Evolutionary conservation across 768 basidiomycete genomes (phyloP).

Genomic region (Tricholomella constricta): DNA sequence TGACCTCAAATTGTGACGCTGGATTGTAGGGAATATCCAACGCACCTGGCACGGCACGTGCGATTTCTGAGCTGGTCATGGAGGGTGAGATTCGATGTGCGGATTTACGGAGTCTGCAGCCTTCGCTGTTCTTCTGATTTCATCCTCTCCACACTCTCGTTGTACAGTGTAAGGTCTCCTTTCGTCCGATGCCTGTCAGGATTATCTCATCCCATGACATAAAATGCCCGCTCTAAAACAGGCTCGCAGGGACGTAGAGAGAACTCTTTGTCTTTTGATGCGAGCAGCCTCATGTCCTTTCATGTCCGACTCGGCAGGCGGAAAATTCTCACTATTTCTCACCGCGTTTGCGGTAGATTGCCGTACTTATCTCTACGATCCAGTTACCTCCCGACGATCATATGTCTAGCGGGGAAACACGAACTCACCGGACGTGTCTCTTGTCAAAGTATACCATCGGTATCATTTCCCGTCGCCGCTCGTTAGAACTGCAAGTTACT

Average conservation of each 20-base stretch:
- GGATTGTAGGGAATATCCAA: slow-evolving; percentile 68
- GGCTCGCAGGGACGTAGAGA: not conserved
- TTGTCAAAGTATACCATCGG: no score
- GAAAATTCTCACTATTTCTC: not conserved
- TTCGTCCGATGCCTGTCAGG: no score
- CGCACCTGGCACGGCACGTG: slow-evolving; percentile 81
- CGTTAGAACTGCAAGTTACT: no score
- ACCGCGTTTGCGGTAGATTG: not conserved
- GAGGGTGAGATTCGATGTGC: slow-evolving; percentile 64
- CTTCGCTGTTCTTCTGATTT: slow-evolving; percentile 34
- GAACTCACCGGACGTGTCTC: no score
- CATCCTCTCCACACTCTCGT: not conserved
- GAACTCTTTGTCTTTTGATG: not conserved
- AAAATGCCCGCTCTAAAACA: not conserved
- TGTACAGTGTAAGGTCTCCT: not conserved
- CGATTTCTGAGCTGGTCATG: slow-evolving; percentile 70
- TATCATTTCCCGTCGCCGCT: no score
- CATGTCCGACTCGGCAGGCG: not conserved
- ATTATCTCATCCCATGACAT: not conserved
- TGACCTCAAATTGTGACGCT: slow-evolving; percentile 9
- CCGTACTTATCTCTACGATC: no score
- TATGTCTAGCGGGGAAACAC: no score
- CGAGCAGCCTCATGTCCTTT: not conserved
- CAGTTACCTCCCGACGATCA: no score
- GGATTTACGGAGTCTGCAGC: slow-evolving; percentile 50